These are phyloP conservation scores for Xylaria curta DNA, from an alignment of 495 filamentous ascomycete genomes.

Conservation along the genomic window DNA sequence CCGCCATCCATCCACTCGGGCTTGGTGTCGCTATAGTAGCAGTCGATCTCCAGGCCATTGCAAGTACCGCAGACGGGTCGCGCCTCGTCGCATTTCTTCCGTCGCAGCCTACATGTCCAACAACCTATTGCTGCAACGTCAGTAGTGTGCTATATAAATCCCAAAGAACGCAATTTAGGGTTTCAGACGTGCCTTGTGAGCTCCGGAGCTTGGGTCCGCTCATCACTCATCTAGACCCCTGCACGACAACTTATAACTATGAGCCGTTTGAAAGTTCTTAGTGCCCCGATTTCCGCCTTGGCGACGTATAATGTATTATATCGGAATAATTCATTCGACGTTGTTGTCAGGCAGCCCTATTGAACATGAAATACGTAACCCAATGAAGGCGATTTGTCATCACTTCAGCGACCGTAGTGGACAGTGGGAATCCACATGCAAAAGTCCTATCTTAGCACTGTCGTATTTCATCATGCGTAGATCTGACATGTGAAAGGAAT, in stretches of 20 bases:
- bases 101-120: slow-evolving; percentile 51
- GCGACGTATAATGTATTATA: background rate
- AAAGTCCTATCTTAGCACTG: background rate
- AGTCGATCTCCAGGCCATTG: slow-evolving; percentile 41
- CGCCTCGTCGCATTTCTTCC: slow-evolving; percentile 50
- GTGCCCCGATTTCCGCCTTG: background rate
- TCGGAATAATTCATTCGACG: background rate
- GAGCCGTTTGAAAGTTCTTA: background rate
- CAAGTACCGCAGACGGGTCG: slow-evolving; percentile 44
- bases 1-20: slow-evolving; percentile 54
- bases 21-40: slow-evolving; percentile 41
- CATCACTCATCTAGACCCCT: slow-evolving; percentile 17
- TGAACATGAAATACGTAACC: background rate
- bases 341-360: background rate
- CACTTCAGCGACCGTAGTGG: background rate
- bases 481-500: background rate
- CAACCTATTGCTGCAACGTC: slow-evolving; percentile 33
- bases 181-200: slow-evolving; percentile 13
- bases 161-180: background rate
- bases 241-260: background rate
- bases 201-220: slow-evolving; percentile 24
- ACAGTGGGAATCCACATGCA: background rate
- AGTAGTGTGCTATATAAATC: background rate
- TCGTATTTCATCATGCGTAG: background rate
- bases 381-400: slow-evolving; percentile 6